Evolutionary conservation across 495 filamentous ascomycete genomes (phyloP), one percentile per base, ranked within the genome.

Genomic region (Chlorociboria aeruginascens): DNA sequence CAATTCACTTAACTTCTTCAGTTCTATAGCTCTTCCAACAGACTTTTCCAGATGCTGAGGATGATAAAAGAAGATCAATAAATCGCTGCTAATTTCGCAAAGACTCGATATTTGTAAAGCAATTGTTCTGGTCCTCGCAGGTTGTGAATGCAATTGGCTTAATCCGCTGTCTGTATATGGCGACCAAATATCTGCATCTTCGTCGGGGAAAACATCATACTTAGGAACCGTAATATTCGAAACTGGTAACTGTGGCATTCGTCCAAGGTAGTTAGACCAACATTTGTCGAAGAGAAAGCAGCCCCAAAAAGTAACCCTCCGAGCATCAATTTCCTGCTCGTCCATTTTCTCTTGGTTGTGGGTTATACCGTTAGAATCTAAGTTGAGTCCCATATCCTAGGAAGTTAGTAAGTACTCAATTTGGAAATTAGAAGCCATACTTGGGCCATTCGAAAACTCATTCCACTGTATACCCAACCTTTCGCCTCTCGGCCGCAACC

Each of bases 281-380:
- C 86, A 93, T 78, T 96, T 96, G 67, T 98, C 92, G 60, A 98
- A 94, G 20, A 95, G 67, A 65, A 92, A 97, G 61, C 89, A 96
- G n/a, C 92, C 92, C 92, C 92, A 98, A 55, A 96, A 95, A 0
- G 92, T 97, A 31, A 97, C 82, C 31, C 86, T 71, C 36, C 92
- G 72, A 8, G 86, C 89, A 67, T 98, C 92, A 34, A 87, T 72
- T 60, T 96, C 93, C 40, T 84, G 74, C 41, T 95, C 89, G 42
- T 76, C 79, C 17, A 90, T 72, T 32, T 70, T 74, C 32, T 71
- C 64, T 33, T 72, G 72, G 30, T 77, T 70, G 45, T 64, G 66
- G 3, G 63, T 69, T 25, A 85, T 69, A 10, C 73, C 78, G 1
- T 76, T 74, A 2, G 82, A 74, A 63, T 96, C 83, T n/a, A 96